Evolutionary conservation across 2,329 filamentous ascomycete species (phyloP), one percentile per base, ranked within the genome.

Genomic region (Botrytis byssoidea): DNA sequence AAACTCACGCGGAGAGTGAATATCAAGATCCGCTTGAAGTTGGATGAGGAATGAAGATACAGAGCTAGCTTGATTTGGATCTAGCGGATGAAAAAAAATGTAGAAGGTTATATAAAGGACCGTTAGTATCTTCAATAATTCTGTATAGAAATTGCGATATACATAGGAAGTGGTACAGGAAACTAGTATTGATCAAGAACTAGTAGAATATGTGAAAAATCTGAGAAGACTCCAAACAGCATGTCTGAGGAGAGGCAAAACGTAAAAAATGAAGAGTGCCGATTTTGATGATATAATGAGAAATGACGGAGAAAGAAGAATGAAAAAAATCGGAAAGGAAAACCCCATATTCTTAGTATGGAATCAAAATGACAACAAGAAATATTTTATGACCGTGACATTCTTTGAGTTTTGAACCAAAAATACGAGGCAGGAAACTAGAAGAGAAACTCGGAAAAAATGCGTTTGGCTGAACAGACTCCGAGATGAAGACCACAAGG

Each of bases 291-390:
- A 51, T 14, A 12, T 55, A n/a, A 29, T 3, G 12, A 29, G 25
- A 55, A n/a, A n/a, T 0, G 25, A n/a, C n/a, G 25, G 4, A n/a
- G 10, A n/a, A n/a, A n/a, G 4, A n/a, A 55, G 3, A 40, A 40
- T 10, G 10, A 9, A 9, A 51, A 55, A 12, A 40, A 40, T 10
- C 9, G 37, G 37, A 14, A n/a, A n/a, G n/a, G n/a, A n/a, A n/a
- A n/a, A n/a, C n/a, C n/a, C n/a, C n/a, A n/a, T n/a, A n/a, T n/a
- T n/a, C 4, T 4, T 14, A 51, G 10, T 51, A 25, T 3, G 10
- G 0, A 1, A 3, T 7, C 0, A 0, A 55, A 6, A 18, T 55
- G n/a, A 29, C 14, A n/a, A 29, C 6, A 29, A 29, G 0, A 29
- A 29, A 0, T 29, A 55, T 3, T 2, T 4, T 29, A 29, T 55